These are phyloP conservation scores for Pythium dissotocum DNA, from an alignment of 352 stramenopile genomes.

Conservation along the genomic window DNA sequence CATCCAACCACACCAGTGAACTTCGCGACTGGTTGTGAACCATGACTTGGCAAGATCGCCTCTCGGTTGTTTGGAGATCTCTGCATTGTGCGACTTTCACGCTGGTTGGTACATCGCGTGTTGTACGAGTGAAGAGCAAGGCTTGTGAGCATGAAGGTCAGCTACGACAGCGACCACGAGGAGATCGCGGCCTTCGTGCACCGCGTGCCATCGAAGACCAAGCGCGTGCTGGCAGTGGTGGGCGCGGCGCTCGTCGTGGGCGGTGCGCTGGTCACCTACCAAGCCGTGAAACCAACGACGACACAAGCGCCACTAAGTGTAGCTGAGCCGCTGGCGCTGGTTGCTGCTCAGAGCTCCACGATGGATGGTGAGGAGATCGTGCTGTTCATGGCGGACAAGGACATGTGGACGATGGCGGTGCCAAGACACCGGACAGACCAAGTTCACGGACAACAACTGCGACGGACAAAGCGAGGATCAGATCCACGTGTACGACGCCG, in stretches of 20 bases:
- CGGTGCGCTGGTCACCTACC: conserved; percentile 4
- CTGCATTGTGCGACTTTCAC: too few relatives aligned
- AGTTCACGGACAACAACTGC: conserved; percentile 21
- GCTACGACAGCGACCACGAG: conserved; percentile 17
- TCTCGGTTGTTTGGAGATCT: too few relatives aligned
- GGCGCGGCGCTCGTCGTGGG: conserved; percentile 11
- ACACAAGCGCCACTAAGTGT: neutral
- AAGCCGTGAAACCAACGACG: neutral
- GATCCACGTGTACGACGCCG: conserved; percentile 26
- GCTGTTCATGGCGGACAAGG: neutral
- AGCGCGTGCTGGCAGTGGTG: conserved; percentile 10
- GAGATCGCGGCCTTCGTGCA: conserved; percentile 17
- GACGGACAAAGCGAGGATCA: conserved; percentile 32
- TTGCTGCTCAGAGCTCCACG: neutral
- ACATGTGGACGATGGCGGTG: conserved; percentile 34
- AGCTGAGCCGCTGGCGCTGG: conserved; percentile 1
- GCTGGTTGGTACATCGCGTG: too few relatives aligned
- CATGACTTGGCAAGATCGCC: too few relatives aligned
- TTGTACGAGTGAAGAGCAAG: neutral
- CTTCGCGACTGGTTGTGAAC: too few relatives aligned
- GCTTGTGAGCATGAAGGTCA: conserved; percentile 16
- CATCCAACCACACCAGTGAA: too few relatives aligned
- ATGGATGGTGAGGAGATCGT: neutral
- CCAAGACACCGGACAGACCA: conserved; percentile 19
- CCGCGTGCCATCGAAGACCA: conserved; percentile 4